These are phyloP conservation scores for Kodamaea derodonti DNA, from an alignment of 1,139 yeast species.

Conservation along the genomic window DNA sequence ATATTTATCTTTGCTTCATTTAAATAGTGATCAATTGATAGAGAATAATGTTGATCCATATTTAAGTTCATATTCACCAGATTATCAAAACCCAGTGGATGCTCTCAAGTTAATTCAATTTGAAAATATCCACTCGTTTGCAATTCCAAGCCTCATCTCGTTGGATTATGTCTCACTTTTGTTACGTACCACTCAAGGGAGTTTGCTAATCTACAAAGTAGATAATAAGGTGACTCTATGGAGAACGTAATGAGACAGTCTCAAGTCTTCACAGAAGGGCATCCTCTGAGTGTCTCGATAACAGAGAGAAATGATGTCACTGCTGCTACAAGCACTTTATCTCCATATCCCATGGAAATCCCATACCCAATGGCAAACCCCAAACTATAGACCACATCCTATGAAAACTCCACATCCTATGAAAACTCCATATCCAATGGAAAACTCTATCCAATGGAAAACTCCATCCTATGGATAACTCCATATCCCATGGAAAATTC, in stretches of 20 bases:
- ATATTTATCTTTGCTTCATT: conserved; percentile 15
- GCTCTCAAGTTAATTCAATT: background rate
- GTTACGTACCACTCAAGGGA: background rate
- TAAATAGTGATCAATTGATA: conserved; percentile 15
- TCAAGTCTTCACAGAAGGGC: background rate
- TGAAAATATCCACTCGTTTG: background rate
- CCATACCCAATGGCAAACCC: too few species aligned
- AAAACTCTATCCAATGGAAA: too few species aligned
- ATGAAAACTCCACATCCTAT: too few species aligned
- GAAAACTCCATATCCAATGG: too few species aligned
- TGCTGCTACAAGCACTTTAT: too few species aligned
- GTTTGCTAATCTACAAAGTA: conserved; percentile 2
- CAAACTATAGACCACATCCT: too few species aligned
- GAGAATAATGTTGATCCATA: conserved; percentile 10
- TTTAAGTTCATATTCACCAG: conserved; percentile 14
- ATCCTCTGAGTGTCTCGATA: too few species aligned
- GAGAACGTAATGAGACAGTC: conserved; percentile 1
- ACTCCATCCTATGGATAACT: too few species aligned
- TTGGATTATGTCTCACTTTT: background rate
- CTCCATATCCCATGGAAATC: too few species aligned
- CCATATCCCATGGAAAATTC: too few species aligned
- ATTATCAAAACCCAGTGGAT: too few species aligned
- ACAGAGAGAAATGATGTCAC: too few species aligned
- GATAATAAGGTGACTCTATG: conserved; percentile 3
- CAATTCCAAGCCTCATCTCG: background rate